These are phyloP conservation scores for Melampsora americana DNA, from an alignment of 1,284 basidiomycete species.

Conservation along the genomic window DNA sequence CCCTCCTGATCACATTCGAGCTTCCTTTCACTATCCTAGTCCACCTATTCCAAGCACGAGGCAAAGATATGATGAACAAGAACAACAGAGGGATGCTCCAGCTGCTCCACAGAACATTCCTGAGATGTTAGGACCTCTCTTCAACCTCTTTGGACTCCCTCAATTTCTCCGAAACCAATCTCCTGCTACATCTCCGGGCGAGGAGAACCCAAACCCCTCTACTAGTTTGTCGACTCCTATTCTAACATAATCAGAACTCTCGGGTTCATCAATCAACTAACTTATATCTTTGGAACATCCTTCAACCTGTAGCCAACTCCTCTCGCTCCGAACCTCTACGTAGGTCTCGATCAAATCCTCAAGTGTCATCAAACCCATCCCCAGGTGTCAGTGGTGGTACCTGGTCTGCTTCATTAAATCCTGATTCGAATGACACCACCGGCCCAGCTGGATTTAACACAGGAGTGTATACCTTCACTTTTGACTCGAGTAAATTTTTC, in stretches of 20 bases:
- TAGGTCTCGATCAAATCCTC: not conserved
- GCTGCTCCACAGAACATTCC: slow-evolving; percentile 1
- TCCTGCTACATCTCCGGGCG: not conserved
- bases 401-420: too few species aligned
- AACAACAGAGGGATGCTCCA: slow-evolving; percentile 4
- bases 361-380: not conserved
- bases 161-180: not conserved
- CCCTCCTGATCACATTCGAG: not conserved
- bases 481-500: not conserved
- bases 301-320: too few species aligned
- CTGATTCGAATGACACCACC: too few species aligned
- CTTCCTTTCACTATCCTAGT: slow-evolving; percentile 14
- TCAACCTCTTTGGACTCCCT: slow-evolving; percentile 30
- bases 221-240: not conserved
- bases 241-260: not conserved
- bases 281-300: too few species aligned
- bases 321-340: not conserved
- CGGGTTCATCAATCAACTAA: too few species aligned
- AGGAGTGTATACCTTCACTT: not conserved
- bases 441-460: too few species aligned
- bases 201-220: not conserved
- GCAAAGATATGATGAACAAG: slow-evolving; percentile 35
- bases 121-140: not conserved
- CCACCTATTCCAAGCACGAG: slow-evolving; percentile 41
- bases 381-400: too few species aligned